A percentile compares a stretch with the other conserved stretches of the same genome.
Conservation (phyloP, 2,329 filamentous ascomycete genomes). For the Stagonosporopsis rhizophila region DNA sequence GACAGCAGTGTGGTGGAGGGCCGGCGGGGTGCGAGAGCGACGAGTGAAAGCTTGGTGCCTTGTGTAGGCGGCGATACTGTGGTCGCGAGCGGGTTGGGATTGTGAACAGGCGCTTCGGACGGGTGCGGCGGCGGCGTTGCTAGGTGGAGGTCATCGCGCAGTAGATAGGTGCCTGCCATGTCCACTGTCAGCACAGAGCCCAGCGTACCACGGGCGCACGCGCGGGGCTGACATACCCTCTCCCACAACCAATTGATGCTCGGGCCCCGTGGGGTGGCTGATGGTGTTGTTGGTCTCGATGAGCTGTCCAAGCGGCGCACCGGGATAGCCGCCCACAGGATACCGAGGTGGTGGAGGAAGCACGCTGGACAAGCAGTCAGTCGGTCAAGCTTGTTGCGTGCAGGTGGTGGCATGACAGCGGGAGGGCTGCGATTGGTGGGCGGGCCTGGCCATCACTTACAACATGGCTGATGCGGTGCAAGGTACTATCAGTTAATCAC, state of each 20-base stretch:
- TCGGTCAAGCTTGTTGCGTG: slow-evolving; percentile 35
- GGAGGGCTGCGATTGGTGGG: slow-evolving; percentile 35
- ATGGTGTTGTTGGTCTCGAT: slow-evolving; percentile 95
- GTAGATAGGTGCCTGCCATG: slow-evolving; percentile 78
- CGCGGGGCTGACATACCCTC: slow-evolving; percentile 69
- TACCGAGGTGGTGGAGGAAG: slow-evolving; percentile 86
- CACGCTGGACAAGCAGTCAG: slow-evolving; percentile 57
- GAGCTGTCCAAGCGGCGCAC: slow-evolving; percentile 74
- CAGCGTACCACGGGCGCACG: not conserved
- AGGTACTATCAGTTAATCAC: slow-evolving; percentile 32
- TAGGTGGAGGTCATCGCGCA: slow-evolving; percentile 89
- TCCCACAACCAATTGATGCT: slow-evolving; percentile 89
- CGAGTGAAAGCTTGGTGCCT: slow-evolving; percentile 83
- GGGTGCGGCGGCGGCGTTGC: slow-evolving; percentile 95
- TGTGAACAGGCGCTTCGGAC: slow-evolving; percentile 85
- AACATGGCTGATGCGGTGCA: slow-evolving; percentile 45
- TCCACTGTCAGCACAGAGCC: slow-evolving; percentile 25
- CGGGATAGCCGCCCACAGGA: slow-evolving; percentile 76
- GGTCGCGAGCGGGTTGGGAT: slow-evolving; percentile 90
- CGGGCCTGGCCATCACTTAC: slow-evolving; percentile 36
- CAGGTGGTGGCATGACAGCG: slow-evolving; percentile 24
- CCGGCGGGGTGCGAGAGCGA: slow-evolving; percentile 68
- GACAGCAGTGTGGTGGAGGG: slow-evolving; percentile 53
- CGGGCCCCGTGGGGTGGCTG: slow-evolving; percentile 77
- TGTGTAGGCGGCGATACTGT: slow-evolving; percentile 81